These are phyloP conservation scores for Solanum medicagineum DNA, from an alignment of 257 asterid species.

Conservation along the genomic window DNA sequence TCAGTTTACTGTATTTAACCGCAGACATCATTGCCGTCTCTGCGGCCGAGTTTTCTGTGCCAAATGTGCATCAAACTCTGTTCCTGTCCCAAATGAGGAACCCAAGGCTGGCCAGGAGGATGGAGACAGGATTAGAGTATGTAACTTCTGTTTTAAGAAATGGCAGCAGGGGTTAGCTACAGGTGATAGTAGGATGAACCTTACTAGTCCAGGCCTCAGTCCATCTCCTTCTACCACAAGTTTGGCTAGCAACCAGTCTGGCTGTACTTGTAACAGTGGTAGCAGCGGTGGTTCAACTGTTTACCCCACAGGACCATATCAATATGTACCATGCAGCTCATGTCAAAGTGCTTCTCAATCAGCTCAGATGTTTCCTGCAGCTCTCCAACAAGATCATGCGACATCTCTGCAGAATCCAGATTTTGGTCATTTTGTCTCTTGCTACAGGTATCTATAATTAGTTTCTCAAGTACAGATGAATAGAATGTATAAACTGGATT, in stretches of 20 bases:
- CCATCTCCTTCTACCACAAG: slow-evolving; percentile 61
- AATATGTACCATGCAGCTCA: slow-evolving; percentile 41
- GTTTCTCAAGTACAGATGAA: background rate
- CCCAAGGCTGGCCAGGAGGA: slow-evolving; percentile 31
- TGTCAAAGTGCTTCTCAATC: slow-evolving; percentile 31
- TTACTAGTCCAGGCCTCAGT: slow-evolving; percentile 32
- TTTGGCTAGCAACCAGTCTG: slow-evolving; percentile 71
- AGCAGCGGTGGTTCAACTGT: slow-evolving; percentile 53
- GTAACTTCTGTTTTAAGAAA: slow-evolving; percentile 74
- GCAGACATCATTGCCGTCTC: slow-evolving; percentile 93
- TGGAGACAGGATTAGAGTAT: slow-evolving; percentile 67
- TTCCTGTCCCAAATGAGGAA: slow-evolving; percentile 35
- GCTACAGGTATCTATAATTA: slow-evolving; percentile 45
- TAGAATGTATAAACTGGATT: background rate
- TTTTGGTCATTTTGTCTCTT: slow-evolving; percentile 29
- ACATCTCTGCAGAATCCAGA: slow-evolving; percentile 24
- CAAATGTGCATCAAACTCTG: slow-evolving; percentile 77
- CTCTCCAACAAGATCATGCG: slow-evolving; percentile 19
- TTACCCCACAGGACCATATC: slow-evolving; percentile 55
- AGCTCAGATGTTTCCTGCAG: slow-evolving; percentile 27
- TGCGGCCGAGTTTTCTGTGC: slow-evolving; percentile 85
- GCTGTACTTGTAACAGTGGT: slow-evolving; percentile 62
- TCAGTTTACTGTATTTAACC: slow-evolving; percentile 65
- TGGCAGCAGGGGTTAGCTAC: slow-evolving; percentile 57
- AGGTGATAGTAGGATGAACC: slow-evolving; percentile 43